These are phyloP conservation scores for Pseudonitzschia delicatissima DNA, from an alignment of 108 stramenopile genomes.

Conservation along the genomic window DNA sequence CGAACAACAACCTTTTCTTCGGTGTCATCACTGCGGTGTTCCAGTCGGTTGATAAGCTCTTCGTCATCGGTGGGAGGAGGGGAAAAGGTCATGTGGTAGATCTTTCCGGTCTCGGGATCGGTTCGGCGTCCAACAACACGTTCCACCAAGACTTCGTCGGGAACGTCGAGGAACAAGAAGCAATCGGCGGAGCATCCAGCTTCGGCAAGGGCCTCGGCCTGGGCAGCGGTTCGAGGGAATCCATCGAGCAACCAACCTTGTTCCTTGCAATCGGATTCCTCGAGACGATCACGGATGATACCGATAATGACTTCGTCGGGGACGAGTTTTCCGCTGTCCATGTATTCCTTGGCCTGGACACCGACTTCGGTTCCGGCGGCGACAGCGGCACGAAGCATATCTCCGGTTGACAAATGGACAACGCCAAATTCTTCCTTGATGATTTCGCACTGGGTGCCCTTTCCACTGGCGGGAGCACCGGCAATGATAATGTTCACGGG, in stretches of 20 bases:
- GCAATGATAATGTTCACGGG: slow-evolving; percentile 69
- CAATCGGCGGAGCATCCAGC: slow-evolving; percentile 83
- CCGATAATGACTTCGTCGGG: slow-evolving; percentile 96
- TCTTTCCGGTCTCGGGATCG: slow-evolving; percentile 94
- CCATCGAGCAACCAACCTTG: slow-evolving; percentile 97
- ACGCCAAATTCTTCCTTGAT: slow-evolving; percentile 68
- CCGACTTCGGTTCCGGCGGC: slow-evolving; percentile 55
- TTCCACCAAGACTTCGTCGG: slow-evolving; percentile 90
- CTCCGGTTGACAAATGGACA: slow-evolving; percentile 85
- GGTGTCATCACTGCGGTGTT: slow-evolving; percentile 94
- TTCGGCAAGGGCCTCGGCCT: slow-evolving; percentile 86
- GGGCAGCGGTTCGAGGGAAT: slow-evolving; percentile 93
- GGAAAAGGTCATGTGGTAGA: slow-evolving; percentile 93
- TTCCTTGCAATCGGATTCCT: slow-evolving; percentile 74
- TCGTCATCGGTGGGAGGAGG: slow-evolving; percentile 76
- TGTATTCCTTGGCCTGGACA: slow-evolving; percentile 74
- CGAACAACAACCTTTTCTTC: slow-evolving; percentile 94
- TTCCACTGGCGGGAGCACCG: slow-evolving; percentile 85
- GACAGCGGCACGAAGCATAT: slow-evolving; percentile 78
- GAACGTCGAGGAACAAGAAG: slow-evolving; percentile 93
- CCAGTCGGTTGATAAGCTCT: slow-evolving; percentile 61
- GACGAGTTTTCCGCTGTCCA: slow-evolving; percentile 93
- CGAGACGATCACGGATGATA: slow-evolving; percentile 82
- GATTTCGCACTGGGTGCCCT: slow-evolving; percentile 87
- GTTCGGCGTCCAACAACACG: slow-evolving; percentile 94